A percentile compares a stretch with the other conserved stretches of the same genome.
phyloP scores from a whole-genome alignment of 208 protist genomes.

The Trypanosoma grayi region DNA sequence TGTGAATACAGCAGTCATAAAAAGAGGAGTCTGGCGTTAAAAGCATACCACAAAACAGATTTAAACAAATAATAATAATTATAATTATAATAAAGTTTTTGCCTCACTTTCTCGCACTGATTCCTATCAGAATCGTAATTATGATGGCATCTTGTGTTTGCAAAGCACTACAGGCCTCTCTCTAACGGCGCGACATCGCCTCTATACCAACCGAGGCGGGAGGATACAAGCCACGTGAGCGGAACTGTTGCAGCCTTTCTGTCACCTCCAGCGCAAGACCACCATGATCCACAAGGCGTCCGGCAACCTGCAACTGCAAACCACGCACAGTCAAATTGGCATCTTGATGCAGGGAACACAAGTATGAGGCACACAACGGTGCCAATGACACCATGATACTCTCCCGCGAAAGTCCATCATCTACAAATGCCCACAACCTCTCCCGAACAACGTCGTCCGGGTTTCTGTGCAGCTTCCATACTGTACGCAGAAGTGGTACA shows the following conservation, averaged over 20 bases:
- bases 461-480: constrained; percentile 45
- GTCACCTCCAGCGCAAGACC: constrained; percentile 35
- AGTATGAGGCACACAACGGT: constrained; percentile 49
- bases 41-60: constrained; percentile 9
- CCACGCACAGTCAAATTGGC: constrained; percentile 43
- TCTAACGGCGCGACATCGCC: constrained; percentile 31
- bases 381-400: constrained; percentile 17
- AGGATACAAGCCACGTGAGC: constrained; percentile 59
- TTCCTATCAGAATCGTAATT: neutral
- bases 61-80: constrained; percentile 6
- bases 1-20: constrained; percentile 17
- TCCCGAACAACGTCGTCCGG: constrained; percentile 50
- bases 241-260: constrained; percentile 26
- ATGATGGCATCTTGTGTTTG: too few species aligned
- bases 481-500: constrained; percentile 34
- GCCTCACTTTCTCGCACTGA: too few species aligned
- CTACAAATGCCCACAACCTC: constrained; percentile 42
- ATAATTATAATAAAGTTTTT: too few species aligned
- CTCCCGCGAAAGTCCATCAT: neutral
- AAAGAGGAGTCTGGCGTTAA: constrained; percentile 5
- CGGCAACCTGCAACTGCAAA: constrained; percentile 48
- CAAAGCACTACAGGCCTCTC: neutral
- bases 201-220: constrained; percentile 50
- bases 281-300: constrained; percentile 20
- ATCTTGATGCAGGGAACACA: constrained; percentile 39